Percentiles rank a stretch among this genome's conserved stretches.
phyloP scores from a whole-genome alignment of 208 protist species.

The Plasmodiophora brassicae region DNA sequence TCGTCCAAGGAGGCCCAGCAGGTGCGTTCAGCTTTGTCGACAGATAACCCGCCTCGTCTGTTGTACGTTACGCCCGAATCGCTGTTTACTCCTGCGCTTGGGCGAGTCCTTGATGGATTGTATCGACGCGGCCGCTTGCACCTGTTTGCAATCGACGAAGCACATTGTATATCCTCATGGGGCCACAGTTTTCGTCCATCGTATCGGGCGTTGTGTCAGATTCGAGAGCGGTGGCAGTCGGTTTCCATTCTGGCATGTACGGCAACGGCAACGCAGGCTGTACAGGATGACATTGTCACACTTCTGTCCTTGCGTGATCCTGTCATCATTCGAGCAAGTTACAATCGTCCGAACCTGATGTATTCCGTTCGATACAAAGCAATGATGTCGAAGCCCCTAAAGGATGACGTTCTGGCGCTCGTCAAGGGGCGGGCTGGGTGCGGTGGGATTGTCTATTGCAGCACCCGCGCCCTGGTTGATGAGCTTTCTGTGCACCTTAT shows the following conservation, averaged over 20 bases:
- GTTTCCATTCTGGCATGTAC: constrained; percentile 58
- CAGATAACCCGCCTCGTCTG: neutral
- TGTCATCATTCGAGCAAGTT: constrained; percentile 39
- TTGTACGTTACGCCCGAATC: constrained; percentile 35
- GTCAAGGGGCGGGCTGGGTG: neutral
- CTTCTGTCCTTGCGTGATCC: constrained; percentile 13
- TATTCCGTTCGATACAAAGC: constrained; percentile 36
- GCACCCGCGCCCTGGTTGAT: neutral
- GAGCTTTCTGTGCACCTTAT: neutral
- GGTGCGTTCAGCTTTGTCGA: neutral
- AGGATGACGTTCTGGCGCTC: neutral
- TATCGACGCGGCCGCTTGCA: neutral
- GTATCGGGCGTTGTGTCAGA: constrained; percentile 48
- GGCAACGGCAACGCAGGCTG: constrained; percentile 55
- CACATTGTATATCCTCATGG: constrained; percentile 68
- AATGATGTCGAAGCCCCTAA: neutral
- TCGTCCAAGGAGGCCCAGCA: neutral
- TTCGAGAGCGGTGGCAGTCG: constrained; percentile 40
- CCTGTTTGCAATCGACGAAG: constrained; percentile 67
- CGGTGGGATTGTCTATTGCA: neutral
- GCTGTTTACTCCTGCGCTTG: neutral
- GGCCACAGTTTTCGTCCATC: constrained; percentile 65
- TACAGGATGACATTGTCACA: constrained; percentile 42
- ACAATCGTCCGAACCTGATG: constrained; percentile 50
- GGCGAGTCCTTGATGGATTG: neutral